A percentile compares a stretch with the other conserved stretches of the same genome.
These are phyloP conservation scores for Yamadazyma diddensiae DNA, from an alignment of 1,139 yeast species.

Conservation along the genomic window DNA sequence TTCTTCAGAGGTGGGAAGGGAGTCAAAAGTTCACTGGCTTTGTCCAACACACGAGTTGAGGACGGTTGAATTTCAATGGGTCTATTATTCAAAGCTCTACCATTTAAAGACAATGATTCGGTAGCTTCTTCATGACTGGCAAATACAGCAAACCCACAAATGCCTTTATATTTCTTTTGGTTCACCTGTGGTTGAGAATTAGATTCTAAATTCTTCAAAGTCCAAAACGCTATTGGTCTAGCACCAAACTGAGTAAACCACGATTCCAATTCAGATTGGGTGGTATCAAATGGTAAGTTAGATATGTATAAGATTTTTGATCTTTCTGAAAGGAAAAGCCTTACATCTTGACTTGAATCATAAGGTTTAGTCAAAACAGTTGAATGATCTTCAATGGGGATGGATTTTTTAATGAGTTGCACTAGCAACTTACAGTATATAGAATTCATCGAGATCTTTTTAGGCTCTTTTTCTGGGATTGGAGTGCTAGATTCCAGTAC, in stretches of 20 bases:
- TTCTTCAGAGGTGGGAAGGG: constrained; percentile 89
- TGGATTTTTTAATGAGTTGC: constrained; percentile 53
- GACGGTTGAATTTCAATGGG: constrained; percentile 87
- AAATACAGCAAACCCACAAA: constrained; percentile 83
- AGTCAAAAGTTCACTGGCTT: constrained; percentile 74
- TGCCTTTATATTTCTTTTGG: constrained; percentile 20
- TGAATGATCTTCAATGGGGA: constrained; percentile 51
- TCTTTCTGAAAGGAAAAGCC: constrained; percentile 65
- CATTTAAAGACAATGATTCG: constrained; percentile 75
- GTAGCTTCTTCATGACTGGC: constrained; percentile 83
- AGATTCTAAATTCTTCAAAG: constrained; percentile 58
- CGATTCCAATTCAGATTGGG: constrained; percentile 84
- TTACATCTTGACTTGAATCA: constrained; percentile 69
- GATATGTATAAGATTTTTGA: constrained; percentile 77
- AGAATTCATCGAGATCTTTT: constrained; percentile 6
- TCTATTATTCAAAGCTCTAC: constrained; percentile 70
- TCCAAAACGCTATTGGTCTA: constrained; percentile 88
- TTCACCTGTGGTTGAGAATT: constrained; percentile 6
- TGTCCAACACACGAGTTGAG: constrained; percentile 69
- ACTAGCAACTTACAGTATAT: constrained; percentile 42
- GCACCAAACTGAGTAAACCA: constrained; percentile 91
- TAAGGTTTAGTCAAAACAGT: constrained; percentile 68
- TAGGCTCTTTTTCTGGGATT: constrained; percentile 6
- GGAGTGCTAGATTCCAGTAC: constrained; percentile 4
- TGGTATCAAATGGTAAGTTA: constrained; percentile 79